Conservation (phyloP, 441 rosid species). For the Populus hybrid region DNA sequence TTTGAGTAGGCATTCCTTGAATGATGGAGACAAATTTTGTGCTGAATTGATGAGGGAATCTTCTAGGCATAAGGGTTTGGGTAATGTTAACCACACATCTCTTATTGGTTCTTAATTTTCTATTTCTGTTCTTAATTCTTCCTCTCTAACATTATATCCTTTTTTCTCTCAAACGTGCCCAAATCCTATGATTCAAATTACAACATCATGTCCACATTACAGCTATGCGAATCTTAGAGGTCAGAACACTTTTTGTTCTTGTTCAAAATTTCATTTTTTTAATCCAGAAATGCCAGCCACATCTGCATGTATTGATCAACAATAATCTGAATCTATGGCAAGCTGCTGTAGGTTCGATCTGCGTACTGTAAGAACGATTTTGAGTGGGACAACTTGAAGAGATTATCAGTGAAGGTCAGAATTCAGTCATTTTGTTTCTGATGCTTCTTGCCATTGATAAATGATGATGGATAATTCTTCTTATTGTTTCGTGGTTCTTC, state of each 20-base stretch:
- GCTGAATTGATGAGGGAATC: conserved; percentile 76
- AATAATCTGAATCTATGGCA: background rate
- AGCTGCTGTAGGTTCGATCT: conserved; percentile 57
- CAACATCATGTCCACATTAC: background rate
- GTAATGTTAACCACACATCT: background rate
- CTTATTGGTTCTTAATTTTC: background rate
- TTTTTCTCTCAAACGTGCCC: background rate
- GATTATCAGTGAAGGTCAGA: conserved; percentile 54
- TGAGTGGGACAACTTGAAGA: conserved; percentile 79
- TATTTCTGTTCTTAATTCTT: background rate
- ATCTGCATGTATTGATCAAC: background rate
- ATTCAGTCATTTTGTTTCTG: background rate
- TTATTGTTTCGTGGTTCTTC: background rate
- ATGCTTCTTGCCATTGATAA: background rate
- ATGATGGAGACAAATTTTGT: conserved; percentile 82
- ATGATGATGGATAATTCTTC: background rate
- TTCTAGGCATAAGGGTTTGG: background rate
- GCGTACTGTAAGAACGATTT: conserved; percentile 79
- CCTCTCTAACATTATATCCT: background rate
- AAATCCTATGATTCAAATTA: background rate
- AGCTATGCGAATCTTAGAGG: conserved; percentile 84
- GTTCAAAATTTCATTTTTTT: background rate
- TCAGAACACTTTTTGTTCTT: conserved; percentile 9
- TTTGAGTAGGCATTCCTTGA: conserved; percentile 49
- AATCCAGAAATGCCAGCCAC: background rate